These are phyloP conservation scores for Chaetomium olivaceum DNA, from an alignment of 2,329 filamentous ascomycete species.

Conservation along the genomic window DNA sequence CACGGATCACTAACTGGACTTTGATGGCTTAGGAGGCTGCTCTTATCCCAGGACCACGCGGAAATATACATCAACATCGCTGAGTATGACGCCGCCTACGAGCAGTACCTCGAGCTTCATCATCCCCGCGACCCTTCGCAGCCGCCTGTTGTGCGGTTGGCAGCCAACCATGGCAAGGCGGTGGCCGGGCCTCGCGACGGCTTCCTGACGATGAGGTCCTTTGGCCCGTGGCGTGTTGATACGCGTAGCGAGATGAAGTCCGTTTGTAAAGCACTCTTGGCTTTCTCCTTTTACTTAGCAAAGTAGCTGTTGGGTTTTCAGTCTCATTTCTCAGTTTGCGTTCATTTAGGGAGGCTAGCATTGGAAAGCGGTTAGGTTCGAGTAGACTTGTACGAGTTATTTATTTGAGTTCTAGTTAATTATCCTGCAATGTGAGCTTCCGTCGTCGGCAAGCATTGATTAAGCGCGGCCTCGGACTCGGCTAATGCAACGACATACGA, in stretches of 20 bases:
- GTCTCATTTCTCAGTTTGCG: too few relatives aligned
- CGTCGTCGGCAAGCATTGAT: neutral
- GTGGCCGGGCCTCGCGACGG: neutral
- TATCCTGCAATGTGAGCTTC: neutral
- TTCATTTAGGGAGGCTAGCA: too few relatives aligned
- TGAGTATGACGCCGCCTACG: neutral
- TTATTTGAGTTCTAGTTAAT: neutral
- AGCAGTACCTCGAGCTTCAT: neutral
- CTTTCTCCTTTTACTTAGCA: neutral
- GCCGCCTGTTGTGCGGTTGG: too few relatives aligned
- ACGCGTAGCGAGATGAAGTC: neutral
- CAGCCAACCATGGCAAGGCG: neutral
- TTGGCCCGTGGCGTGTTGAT: neutral
- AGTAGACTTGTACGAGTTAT: neutral
- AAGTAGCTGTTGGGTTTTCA: neutral
- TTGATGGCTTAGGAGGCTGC: neutral
- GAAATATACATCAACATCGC: neutral
- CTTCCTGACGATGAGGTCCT: neutral
- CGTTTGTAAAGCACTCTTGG: neutral
- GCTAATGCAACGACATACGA: neutral
- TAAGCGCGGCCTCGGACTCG: neutral
- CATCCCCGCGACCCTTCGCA: neutral
- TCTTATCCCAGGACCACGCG: neutral
- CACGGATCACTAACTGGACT: neutral
- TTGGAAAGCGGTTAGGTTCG: too few relatives aligned